Conservation (phyloP, 139 green algal species). For the Volvox africanus region DNA sequence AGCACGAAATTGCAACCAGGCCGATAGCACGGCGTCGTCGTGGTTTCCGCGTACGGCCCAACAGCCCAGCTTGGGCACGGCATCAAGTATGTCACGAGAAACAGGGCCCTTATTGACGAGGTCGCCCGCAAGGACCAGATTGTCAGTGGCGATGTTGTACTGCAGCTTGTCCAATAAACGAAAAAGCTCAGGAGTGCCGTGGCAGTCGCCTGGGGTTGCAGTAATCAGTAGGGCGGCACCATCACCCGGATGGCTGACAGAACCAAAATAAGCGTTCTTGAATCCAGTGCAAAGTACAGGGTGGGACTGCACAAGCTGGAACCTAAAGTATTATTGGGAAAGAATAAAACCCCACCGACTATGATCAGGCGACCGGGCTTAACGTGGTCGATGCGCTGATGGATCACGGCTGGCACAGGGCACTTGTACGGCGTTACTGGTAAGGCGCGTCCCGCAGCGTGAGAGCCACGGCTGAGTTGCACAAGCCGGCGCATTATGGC, state of each 20-base stretch:
- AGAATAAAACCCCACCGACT: conserved; percentile 32
- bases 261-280: too few relatives aligned
- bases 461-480: background rate
- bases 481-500: background rate
- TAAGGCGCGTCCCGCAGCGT: background rate
- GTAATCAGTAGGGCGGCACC: too few relatives aligned
- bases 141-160: conserved; percentile 50
- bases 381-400: conserved; percentile 28
- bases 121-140: conserved; percentile 73
- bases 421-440: conserved; percentile 45
- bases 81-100: conserved; percentile 50
- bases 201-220: conserved; percentile 20
- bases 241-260: too few relatives aligned
- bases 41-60: conserved; percentile 71
- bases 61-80: conserved; percentile 28
- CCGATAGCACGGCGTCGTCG: conserved; percentile 59
- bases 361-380: conserved; percentile 56
- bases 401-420: conserved; percentile 40
- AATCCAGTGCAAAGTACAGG: too few relatives aligned
- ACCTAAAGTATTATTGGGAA: too few relatives aligned
- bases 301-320: too few relatives aligned
- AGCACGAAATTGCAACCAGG: background rate
- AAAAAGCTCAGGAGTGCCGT: conserved; percentile 66
- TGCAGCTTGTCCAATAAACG: conserved; percentile 56
- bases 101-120: conserved; percentile 76